These are phyloP conservation scores for Pinus albicaulis DNA, from an alignment of 75 land plant species.

Conservation along the genomic window DNA sequence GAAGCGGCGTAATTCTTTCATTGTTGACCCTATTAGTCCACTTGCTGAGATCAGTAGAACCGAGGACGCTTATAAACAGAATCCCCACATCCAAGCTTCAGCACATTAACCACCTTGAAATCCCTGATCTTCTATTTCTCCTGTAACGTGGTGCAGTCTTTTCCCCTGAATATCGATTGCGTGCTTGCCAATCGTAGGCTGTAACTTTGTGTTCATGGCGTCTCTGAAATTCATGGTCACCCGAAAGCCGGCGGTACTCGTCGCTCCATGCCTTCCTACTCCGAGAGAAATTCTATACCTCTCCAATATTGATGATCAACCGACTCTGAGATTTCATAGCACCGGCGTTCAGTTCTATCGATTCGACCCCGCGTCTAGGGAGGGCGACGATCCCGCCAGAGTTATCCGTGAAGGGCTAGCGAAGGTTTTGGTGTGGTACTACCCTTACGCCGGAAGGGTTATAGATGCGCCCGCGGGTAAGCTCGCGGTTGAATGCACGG, in stretches of 20 bases:
- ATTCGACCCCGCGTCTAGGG: neutral
- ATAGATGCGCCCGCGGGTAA: slow-evolving; percentile 61
- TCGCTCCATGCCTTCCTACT: neutral
- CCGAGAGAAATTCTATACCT: neutral
- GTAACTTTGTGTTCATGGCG: too few species aligned
- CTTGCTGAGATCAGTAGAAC: too few species aligned
- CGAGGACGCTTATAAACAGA: too few species aligned
- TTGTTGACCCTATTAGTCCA: too few species aligned
- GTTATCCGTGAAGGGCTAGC: slow-evolving; percentile 51
- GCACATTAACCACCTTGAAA: too few species aligned
- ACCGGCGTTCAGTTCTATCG: neutral
- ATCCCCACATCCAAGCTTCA: too few species aligned
- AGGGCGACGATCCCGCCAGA: slow-evolving; percentile 21
- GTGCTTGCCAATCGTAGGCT: too few species aligned
- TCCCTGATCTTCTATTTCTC: too few species aligned
- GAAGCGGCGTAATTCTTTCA: too few species aligned
- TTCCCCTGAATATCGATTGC: too few species aligned
- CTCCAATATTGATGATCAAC: neutral
- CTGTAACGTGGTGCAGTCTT: too few species aligned
- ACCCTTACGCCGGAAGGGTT: slow-evolving; percentile 79
- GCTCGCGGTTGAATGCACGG: slow-evolving; percentile 68
- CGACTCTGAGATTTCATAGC: neutral
- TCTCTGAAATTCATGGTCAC: too few species aligned
- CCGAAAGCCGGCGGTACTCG: neutral
- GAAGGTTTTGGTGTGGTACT: slow-evolving; percentile 63